Evolutionary conservation across 192 early-diverging fungal genomes (phyloP).

Genomic region (Fimicolochytrium jonesii): DNA sequence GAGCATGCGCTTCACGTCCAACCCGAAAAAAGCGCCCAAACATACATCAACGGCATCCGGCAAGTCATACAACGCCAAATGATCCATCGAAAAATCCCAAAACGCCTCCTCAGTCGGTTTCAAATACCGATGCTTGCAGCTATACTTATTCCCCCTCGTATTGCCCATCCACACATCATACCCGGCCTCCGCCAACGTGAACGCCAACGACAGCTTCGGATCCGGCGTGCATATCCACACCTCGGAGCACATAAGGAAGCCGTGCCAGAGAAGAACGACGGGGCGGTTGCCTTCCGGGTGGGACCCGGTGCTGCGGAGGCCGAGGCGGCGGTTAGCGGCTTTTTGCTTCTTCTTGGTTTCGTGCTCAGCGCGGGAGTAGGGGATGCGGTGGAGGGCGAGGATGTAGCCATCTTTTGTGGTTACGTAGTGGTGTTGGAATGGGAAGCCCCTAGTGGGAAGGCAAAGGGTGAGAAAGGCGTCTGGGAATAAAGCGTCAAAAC

Average conservation of each 20-base stretch:
- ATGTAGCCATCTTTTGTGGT: slow-evolving; percentile 82
- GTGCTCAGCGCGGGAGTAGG: slow-evolving; percentile 29
- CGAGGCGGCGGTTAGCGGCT: slow-evolving; percentile 2
- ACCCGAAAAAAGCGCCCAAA: neutral
- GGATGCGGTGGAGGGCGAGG: slow-evolving; percentile 78
- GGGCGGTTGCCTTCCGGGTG: slow-evolving; percentile 46
- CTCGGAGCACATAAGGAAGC: slow-evolving; percentile 87
- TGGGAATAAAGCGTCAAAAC: neutral
- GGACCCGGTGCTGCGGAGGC: neutral
- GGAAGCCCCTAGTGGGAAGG: slow-evolving; percentile 62
- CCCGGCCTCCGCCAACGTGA: slow-evolving; percentile 74
- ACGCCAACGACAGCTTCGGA: slow-evolving; percentile 68
- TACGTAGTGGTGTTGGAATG: slow-evolving; percentile 78
- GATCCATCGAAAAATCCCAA: slow-evolving; percentile 95
- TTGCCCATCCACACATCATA: slow-evolving; percentile 98
- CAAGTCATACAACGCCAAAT: slow-evolving; percentile 81
- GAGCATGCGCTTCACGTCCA: neutral
- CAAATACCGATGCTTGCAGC: slow-evolving; percentile 71
- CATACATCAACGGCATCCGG: slow-evolving; percentile 70
- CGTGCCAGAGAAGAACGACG: slow-evolving; percentile 92
- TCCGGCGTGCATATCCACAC: slow-evolving; percentile 86
- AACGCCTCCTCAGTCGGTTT: slow-evolving; percentile 66
- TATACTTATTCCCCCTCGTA: slow-evolving; percentile 91
- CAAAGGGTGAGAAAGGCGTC: neutral
- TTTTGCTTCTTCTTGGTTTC: slow-evolving; percentile 19